These are phyloP conservation scores for Fusarium staphyleae DNA, from an alignment of 2,329 filamentous ascomycete genomes.

Conservation along the genomic window DNA sequence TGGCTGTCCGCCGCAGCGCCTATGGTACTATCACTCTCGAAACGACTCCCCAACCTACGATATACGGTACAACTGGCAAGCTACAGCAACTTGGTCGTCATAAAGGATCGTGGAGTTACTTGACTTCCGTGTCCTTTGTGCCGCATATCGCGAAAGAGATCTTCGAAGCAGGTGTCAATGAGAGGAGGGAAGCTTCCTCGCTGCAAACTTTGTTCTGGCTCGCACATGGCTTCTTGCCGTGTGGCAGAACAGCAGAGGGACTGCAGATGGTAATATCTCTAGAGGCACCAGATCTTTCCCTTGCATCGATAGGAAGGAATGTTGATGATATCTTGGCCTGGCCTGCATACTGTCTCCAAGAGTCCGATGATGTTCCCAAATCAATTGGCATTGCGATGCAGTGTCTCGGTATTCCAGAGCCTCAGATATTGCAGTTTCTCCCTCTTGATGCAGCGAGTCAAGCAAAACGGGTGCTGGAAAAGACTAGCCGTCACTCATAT, in stretches of 20 bases:
- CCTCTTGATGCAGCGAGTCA: background rate
- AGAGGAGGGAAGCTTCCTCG: background rate
- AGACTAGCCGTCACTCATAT: too few species aligned
- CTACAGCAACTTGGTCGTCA: slow-evolving; percentile 10
- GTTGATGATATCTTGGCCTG: slow-evolving; percentile 3
- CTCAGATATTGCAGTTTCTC: slow-evolving; percentile 12
- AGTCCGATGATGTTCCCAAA: slow-evolving; percentile 7
- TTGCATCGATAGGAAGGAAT: too few species aligned
- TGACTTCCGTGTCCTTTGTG: slow-evolving; percentile 14
- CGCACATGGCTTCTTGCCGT: slow-evolving; percentile 11
- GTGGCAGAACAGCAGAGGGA: slow-evolving; percentile 3
- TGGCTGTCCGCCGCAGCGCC: background rate
- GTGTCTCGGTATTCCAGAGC: slow-evolving; percentile 10
- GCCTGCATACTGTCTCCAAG: slow-evolving; percentile 14
- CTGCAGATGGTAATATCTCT: slow-evolving; percentile 10
- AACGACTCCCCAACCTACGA: background rate
- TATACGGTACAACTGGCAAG: slow-evolving; percentile 5
- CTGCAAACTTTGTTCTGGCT: slow-evolving; percentile 17
- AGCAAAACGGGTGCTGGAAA: background rate
- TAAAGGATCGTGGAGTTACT: slow-evolving; percentile 16
- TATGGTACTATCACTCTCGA: slow-evolving; percentile 8
- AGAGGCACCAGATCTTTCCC: too few species aligned
- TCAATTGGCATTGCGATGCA: slow-evolving; percentile 13
- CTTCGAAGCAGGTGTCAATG: background rate
- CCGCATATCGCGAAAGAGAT: slow-evolving; percentile 10